These are phyloP conservation scores for Candida palmyrensis DNA, from an alignment of 805 yeast genomes.

Conservation along the genomic window DNA sequence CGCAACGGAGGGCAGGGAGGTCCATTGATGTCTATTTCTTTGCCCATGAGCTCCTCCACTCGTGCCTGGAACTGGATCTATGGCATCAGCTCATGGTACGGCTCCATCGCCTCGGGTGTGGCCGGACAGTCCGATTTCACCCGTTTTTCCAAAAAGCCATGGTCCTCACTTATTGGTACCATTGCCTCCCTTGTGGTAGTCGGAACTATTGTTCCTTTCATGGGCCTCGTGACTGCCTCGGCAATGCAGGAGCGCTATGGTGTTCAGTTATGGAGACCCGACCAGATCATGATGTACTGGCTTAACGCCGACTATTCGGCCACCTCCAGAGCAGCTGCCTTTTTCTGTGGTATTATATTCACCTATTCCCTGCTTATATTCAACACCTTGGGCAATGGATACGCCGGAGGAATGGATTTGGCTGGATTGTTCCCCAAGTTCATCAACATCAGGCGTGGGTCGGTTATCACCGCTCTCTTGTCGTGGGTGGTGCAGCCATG, in stretches of 20 bases:
- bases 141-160: constrained; percentile 29
- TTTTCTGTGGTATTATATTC: constrained; percentile 33
- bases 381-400: constrained; percentile 40
- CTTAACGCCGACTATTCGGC: constrained; percentile 30
- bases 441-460: constrained; percentile 43
- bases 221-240: constrained; percentile 43
- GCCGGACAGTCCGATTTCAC: constrained; percentile 36
- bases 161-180: constrained; percentile 25
- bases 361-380: constrained; percentile 27
- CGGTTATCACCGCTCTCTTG: constrained; percentile 18
- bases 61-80: constrained; percentile 39
- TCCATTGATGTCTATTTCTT: constrained; percentile 11
- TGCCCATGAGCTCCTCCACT: constrained; percentile 14
- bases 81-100: constrained; percentile 33
- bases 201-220: constrained; percentile 42
- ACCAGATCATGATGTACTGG: constrained; percentile 36
- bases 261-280: constrained; percentile 43
- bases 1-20: constrained; percentile 26
- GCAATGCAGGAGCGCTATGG: constrained; percentile 35
- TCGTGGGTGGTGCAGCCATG: constrained; percentile 20
- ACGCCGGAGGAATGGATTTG: constrained; percentile 51
- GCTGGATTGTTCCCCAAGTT: constrained; percentile 42
- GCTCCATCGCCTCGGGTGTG: constrained; percentile 33
- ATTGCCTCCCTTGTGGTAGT: constrained; percentile 28
- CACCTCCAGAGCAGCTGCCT: constrained; percentile 43